phyloP scores from a whole-genome alignment of 768 basidiomycete genomes.

The Tulasnella sp. region DNA sequence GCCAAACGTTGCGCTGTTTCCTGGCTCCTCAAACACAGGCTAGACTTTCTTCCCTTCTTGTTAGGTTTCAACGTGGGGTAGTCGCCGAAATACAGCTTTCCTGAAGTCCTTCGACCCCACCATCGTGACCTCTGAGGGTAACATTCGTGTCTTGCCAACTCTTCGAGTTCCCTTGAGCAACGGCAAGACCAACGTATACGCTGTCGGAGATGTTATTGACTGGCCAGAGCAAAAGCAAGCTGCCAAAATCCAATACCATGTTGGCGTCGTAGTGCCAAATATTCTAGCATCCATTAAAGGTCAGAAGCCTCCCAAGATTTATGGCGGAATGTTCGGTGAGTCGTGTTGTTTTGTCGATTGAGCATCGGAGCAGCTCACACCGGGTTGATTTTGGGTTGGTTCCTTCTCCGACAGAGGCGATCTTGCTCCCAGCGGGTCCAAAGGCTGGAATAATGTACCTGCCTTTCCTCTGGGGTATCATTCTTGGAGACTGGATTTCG shows the following conservation, averaged over 20 bases:
- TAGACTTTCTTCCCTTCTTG: too few relatives aligned
- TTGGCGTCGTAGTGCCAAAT: slow-evolving; percentile 18
- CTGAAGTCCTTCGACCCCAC: too few relatives aligned
- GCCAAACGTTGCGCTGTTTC: too few relatives aligned
- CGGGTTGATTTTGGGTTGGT: neutral
- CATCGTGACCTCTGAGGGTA: neutral
- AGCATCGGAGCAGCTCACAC: too few relatives aligned
- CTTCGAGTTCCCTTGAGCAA: slow-evolving; percentile 3
- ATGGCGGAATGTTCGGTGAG: slow-evolving; percentile 11
- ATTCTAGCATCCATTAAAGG: slow-evolving; percentile 12
- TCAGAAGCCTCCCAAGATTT: neutral
- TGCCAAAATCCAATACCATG: slow-evolving; percentile 20
- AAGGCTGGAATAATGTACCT: slow-evolving; percentile 4
- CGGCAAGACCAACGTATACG: slow-evolving; percentile 23
- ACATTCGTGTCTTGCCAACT: neutral
- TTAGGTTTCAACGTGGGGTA: too few relatives aligned
- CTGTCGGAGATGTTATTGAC: slow-evolving; percentile 25
- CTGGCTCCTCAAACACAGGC: too few relatives aligned
- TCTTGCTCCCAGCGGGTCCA: slow-evolving; percentile 1
- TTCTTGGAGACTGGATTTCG: slow-evolving; percentile 20
- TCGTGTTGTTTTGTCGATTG: neutral
- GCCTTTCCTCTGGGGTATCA: slow-evolving; percentile 22
- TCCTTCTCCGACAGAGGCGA: neutral
- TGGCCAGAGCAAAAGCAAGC: slow-evolving; percentile 24
- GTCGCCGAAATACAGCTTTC: too few relatives aligned